A percentile compares a stretch with the other conserved stretches of the same genome.
phyloP scores from a whole-genome alignment of 768 basidiomycete genomes.

The Phanerochaete carnosa region DNA sequence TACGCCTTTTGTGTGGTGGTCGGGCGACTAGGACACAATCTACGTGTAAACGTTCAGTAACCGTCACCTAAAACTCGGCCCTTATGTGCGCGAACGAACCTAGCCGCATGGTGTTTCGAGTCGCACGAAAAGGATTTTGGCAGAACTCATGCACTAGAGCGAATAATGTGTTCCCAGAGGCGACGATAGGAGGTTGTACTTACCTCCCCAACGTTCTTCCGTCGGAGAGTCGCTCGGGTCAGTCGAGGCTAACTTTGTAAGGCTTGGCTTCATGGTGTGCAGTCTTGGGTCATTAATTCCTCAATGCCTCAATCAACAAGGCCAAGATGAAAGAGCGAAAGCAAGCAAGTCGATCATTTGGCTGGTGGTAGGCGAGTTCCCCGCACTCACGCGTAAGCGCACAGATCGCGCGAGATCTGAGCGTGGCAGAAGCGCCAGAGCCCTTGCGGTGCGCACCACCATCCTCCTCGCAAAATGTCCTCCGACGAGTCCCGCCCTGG shows the following conservation, averaged over 20 bases:
- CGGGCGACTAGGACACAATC: not conserved
- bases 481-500: constrained; percentile 17
- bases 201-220: not conserved
- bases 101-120: not conserved
- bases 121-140: too few relatives aligned
- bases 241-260: not conserved
- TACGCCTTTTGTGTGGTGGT: not conserved
- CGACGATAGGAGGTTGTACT: not conserved
- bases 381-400: not conserved
- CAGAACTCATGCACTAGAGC: too few relatives aligned
- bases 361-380: not conserved
- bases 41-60: not conserved
- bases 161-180: too few relatives aligned
- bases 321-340: not conserved
- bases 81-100: not conserved
- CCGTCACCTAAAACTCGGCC: not conserved
- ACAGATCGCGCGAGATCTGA: not conserved
- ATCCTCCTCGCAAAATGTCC: constrained; percentile 10
- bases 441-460: not conserved
- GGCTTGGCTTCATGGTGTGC: not conserved
- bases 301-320: not conserved
- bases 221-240: not conserved
- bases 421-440: not conserved
- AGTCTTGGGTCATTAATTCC: not conserved
- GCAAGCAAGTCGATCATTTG: not conserved